These are phyloP conservation scores for Calophaca sinica DNA, from an alignment of 306 rosid genomes.

Conservation along the genomic window DNA sequence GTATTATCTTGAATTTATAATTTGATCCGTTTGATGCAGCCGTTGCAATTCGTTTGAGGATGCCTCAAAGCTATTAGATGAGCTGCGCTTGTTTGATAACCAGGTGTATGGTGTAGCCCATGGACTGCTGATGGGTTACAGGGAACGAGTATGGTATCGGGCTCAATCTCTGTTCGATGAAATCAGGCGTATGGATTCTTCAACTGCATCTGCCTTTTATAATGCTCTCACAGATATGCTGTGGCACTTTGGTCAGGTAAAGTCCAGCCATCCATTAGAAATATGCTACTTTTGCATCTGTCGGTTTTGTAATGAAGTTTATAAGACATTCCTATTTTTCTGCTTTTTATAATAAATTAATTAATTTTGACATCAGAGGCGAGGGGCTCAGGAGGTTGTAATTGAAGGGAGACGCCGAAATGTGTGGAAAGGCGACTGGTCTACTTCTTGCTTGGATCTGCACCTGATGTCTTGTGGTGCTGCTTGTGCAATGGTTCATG, in stretches of 20 bases:
- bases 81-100: slow-evolving; percentile 80
- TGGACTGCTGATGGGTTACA: slow-evolving; percentile 83
- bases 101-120: slow-evolving; percentile 93
- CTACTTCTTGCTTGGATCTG: slow-evolving; percentile 77
- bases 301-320: not conserved
- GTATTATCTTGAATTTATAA: slow-evolving; percentile 4
- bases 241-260: slow-evolving; percentile 97
- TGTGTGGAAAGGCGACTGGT: slow-evolving; percentile 89
- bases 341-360: not conserved
- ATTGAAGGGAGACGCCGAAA: slow-evolving; percentile 81
- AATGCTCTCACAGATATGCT: slow-evolving; percentile 97
- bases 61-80: slow-evolving; percentile 88
- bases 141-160: slow-evolving; percentile 72
- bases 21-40: slow-evolving; percentile 60
- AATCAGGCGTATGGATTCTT: slow-evolving; percentile 82
- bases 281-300: not conserved
- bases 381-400: slow-evolving; percentile 88
- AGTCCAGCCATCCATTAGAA: slow-evolving; percentile 19
- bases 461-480: slow-evolving; percentile 97
- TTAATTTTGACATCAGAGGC: slow-evolving; percentile 58
- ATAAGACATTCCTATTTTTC: slow-evolving; percentile 5
- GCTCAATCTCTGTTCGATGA: slow-evolving; percentile 85
- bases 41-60: slow-evolving; percentile 77
- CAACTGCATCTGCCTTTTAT: slow-evolving; percentile 91
- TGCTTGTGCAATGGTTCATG: slow-evolving; percentile 92